phyloP scores from a whole-genome alignment of 371 early-diverging fungal genomes.

The Apophysomyces elegans region DNA sequence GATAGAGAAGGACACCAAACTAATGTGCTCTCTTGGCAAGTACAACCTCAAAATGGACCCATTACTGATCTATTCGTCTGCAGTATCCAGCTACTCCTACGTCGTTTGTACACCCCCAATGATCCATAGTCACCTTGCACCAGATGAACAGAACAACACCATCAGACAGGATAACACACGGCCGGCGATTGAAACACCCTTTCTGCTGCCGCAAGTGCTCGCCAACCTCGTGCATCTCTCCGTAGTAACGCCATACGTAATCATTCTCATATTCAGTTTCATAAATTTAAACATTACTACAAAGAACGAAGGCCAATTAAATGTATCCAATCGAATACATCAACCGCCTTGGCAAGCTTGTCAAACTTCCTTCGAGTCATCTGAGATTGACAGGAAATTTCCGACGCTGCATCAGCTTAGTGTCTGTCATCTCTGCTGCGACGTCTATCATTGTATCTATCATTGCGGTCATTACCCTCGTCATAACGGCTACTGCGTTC shows the following conservation, averaged over 20 bases:
- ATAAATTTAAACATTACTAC: constrained; percentile 12
- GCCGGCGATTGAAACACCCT: constrained; percentile 9
- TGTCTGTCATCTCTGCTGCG: constrained; percentile 11
- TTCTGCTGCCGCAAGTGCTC: constrained; percentile 8
- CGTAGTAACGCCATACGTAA: constrained; percentile 11
- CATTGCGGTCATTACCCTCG: constrained; percentile 11
- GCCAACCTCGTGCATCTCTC: constrained; percentile 9
- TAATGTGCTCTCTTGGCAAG: background rate
- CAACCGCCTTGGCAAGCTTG: constrained; percentile 60
- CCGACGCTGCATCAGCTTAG: constrained; percentile 8
- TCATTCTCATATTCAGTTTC: constrained; percentile 9
- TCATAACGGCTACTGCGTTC: constrained; percentile 8
- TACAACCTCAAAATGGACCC: background rate
- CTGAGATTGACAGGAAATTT: constrained; percentile 4
- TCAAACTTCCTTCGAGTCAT: constrained; percentile 28
- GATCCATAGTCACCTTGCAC: constrained; percentile 10
- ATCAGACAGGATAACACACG: constrained; percentile 7
- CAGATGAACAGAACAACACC: constrained; percentile 10
- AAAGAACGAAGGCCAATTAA: constrained; percentile 5
- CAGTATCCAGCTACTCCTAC: constrained; percentile 5
- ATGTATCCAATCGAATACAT: constrained; percentile 40
- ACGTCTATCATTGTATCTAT: constrained; percentile 10
- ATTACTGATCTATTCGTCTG: background rate
- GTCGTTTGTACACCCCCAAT: constrained; percentile 10
- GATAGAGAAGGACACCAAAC: background rate